Evolutionary conservation across 331 rosid genomes (phyloP), one percentile per base, ranked within the genome.

Genomic region (Pyrus hybrid): DNA sequence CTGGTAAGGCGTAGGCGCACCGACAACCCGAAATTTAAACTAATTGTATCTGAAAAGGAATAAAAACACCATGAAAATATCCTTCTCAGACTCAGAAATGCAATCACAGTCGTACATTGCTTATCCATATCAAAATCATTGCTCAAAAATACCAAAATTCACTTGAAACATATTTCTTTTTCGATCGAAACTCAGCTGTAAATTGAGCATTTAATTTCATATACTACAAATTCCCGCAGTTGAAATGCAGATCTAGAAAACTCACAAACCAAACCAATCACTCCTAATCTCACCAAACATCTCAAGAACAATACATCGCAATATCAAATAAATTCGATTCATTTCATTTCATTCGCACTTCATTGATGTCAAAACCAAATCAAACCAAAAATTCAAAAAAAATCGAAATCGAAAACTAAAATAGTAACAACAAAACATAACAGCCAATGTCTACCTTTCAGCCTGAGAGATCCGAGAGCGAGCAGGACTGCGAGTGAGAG

Each of bases 191-290:
- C 47, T 76, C 78, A 41, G 62, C 35, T 60, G 12, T 3, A 37
- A 37, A 32, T 72, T 21, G 7, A 22, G 60, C 26, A 25, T 5
- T 21, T 8, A 10, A 28, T 35, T 72, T 4, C 23, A 1, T 21
- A 54, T 0, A 33, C 32, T 7, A 32, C 0, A 58, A 64, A 76
- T 37, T 22, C 7, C 29, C 20, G 74, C 64, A 23, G n/a, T 49
- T 54, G n/a, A 35, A 41, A 77, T 20, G 75, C 85, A 82, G 85
- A 82, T 82, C 85, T 73, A 77, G 56, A 60, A 33, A 63, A n/a
- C 66, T 30, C 21, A 32, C 20, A 33, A 37, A 16, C 73, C 10
- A 18, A 49, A 63, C 12, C 17, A 25, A 41, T 26, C 73, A 63
- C 41, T 33, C 53, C 76, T 8, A 69, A 30, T 35, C 71, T 14